A percentile compares a stretch with the other conserved stretches of the same genome.
These are phyloP conservation scores for Tricholoma matsutake DNA, from an alignment of 768 basidiomycete species.

Conservation along the genomic window DNA sequence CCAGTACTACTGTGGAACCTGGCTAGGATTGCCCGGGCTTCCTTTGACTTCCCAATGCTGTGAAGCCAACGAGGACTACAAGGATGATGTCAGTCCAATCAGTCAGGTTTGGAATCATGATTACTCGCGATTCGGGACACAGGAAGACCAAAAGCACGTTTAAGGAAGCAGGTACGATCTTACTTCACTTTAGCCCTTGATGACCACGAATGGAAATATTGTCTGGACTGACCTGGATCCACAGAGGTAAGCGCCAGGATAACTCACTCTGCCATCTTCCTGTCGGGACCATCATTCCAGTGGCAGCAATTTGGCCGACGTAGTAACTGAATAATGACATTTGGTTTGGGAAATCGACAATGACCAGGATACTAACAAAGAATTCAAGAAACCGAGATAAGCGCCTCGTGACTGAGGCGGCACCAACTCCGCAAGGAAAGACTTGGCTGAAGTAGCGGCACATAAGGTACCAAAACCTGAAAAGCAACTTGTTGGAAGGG, in stretches of 20 bases:
- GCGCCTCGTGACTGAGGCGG: constrained; percentile 47
- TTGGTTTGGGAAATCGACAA: not conserved
- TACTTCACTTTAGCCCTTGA: not conserved
- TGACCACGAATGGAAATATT: not conserved
- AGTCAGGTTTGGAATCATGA: not conserved
- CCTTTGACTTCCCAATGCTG: constrained; percentile 39
- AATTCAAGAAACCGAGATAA: constrained; percentile 50
- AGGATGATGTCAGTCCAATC: not conserved
- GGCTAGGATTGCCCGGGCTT: constrained; percentile 44
- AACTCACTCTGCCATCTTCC: constrained; percentile 38
- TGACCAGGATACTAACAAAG: constrained; percentile 35
- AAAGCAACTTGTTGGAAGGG: not conserved
- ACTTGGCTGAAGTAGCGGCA: constrained; percentile 48
- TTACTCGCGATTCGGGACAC: constrained; percentile 47
- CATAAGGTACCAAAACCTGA: constrained; percentile 40
- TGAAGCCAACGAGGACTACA: constrained; percentile 52
- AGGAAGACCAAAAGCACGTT: constrained; percentile 45
- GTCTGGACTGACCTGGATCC: constrained; percentile 37
- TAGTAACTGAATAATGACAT: constrained; percentile 35
- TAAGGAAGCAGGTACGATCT: constrained; percentile 45
- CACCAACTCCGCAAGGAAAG: constrained; percentile 49
- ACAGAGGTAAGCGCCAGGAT: constrained; percentile 50
- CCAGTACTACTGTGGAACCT: constrained; percentile 44
- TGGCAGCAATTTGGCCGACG: constrained; percentile 52
- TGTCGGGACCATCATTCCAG: constrained; percentile 54